phyloP scores from a whole-genome alignment of 495 filamentous ascomycete genomes.

The Neurospora sp. region DNA sequence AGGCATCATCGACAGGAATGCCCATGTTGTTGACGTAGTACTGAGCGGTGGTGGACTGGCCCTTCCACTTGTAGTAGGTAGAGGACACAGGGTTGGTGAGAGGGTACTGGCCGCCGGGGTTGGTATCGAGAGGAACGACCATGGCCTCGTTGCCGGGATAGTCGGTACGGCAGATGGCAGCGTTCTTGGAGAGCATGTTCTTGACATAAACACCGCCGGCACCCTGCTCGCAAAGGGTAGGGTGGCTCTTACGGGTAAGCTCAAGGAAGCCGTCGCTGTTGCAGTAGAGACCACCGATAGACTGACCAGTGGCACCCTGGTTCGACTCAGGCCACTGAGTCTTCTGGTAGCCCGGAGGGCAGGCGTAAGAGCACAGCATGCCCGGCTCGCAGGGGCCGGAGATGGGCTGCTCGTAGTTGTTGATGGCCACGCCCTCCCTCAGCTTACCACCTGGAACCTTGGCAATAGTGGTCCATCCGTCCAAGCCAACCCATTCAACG shows the following conservation, averaged over 20 bases:
- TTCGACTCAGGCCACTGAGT: constrained; percentile 65
- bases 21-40: constrained; percentile 92
- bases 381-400: constrained; percentile 50
- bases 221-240: constrained; percentile 66
- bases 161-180: constrained; percentile 86
- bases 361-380: constrained; percentile 85
- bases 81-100: constrained; percentile 64
- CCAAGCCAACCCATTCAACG: constrained; percentile 55
- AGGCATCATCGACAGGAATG: constrained; percentile 56
- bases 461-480: constrained; percentile 79
- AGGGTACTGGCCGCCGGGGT: constrained; percentile 42
- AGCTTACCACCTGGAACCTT: constrained; percentile 24
- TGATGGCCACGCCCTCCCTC: constrained; percentile 25
- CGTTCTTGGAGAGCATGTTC: constrained; percentile 56
- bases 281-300: constrained; percentile 82
- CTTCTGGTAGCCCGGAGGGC: constrained; percentile 86
- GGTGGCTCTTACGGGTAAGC: constrained; percentile 56
- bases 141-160: constrained; percentile 87
- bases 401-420: constrained; percentile 54
- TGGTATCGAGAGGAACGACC: constrained; percentile 61
- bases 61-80: constrained; percentile 68
- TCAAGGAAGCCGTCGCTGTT: constrained; percentile 62
- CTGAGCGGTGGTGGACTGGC: constrained; percentile 71
- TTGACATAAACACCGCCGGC: constrained; percentile 56
- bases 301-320: constrained; percentile 77